These are phyloP conservation scores for Sechiopsis laciniata DNA, from an alignment of 306 rosid genomes.

Conservation along the genomic window DNA sequence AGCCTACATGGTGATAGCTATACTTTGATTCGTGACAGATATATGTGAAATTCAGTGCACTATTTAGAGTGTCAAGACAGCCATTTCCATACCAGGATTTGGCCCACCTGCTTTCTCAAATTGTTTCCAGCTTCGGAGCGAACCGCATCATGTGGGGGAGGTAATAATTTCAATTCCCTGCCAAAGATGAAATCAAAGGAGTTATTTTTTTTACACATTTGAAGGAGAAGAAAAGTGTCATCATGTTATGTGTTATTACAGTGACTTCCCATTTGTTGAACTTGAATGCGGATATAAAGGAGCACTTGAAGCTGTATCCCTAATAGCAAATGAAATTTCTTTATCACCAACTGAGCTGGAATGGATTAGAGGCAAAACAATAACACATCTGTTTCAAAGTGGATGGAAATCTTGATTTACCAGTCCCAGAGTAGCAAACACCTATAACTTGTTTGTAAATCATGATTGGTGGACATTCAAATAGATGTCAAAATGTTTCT, in stretches of 20 bases:
- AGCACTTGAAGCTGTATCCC: conserved; percentile 56
- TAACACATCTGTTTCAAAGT: conserved; percentile 45
- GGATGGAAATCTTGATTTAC: conserved; percentile 23
- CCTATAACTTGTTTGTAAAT: background rate
- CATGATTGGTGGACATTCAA: background rate
- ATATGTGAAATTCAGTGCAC: conserved; percentile 77
- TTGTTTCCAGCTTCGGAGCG: conserved; percentile 68
- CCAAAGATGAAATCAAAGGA: background rate
- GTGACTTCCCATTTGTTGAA: conserved; percentile 77
- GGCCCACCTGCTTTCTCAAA: conserved; percentile 42
- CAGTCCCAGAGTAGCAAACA: background rate
- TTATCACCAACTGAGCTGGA: conserved; percentile 56
- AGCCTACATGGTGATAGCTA: background rate
- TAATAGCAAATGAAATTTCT: conserved; percentile 38
- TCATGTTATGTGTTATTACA: conserved; percentile 27
- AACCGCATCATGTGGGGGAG: conserved; percentile 86
- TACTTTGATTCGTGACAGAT: conserved; percentile 38
- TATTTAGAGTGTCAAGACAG: conserved; percentile 72
- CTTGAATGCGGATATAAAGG: conserved; percentile 75
- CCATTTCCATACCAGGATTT: conserved; percentile 64
- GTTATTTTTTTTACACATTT: background rate
- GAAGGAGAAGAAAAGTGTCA: background rate
- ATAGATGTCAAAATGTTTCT: background rate
- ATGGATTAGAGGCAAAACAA: conserved; percentile 72
- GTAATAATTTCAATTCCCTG: conserved; percentile 30